phyloP scores from a whole-genome alignment of 768 basidiomycete species.

The Rhizopogon roseolus region DNA sequence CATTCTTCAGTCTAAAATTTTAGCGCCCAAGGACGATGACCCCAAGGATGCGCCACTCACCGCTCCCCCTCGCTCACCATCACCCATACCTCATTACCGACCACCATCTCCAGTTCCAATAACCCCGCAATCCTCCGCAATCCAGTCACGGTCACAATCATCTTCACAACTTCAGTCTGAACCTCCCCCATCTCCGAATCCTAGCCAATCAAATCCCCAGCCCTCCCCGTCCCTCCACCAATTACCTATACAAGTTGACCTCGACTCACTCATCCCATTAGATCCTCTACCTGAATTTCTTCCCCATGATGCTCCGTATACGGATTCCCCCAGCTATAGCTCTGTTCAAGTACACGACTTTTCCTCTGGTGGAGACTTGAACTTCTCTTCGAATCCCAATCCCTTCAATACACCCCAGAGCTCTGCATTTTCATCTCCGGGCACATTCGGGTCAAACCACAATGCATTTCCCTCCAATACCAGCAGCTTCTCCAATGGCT shows the following conservation, averaged over 20 bases:
- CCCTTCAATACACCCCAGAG: not conserved
- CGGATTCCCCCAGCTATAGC: not conserved
- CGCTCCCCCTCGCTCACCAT: not conserved
- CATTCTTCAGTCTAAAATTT: constrained; percentile 4
- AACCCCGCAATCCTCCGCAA: not conserved
- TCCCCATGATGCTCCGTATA: not conserved
- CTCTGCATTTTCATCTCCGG: not conserved
- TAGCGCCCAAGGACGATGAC: constrained; percentile 5
- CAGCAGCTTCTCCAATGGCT: not conserved
- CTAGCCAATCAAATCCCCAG: constrained; percentile 16
- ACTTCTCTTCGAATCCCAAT: not conserved
- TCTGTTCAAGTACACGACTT: not conserved
- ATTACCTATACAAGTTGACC: constrained; percentile 9
- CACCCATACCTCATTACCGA: not conserved
- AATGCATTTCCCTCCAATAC: not conserved
- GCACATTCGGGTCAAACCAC: not conserved
- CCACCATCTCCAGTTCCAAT: not conserved
- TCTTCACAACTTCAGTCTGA: constrained; percentile 7
- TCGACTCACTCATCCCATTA: constrained; percentile 24
- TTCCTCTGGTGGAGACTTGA: not conserved
- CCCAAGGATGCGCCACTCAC: not conserved
- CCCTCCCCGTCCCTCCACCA: constrained; percentile 20
- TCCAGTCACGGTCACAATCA: not conserved
- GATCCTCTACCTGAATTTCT: constrained; percentile 12
- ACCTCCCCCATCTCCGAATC: constrained; percentile 14